A percentile compares a stretch with the other conserved stretches of the same genome.
Conservation (phyloP, 1,284 basidiomycete genomes). For the Irpex sp. region DNA sequence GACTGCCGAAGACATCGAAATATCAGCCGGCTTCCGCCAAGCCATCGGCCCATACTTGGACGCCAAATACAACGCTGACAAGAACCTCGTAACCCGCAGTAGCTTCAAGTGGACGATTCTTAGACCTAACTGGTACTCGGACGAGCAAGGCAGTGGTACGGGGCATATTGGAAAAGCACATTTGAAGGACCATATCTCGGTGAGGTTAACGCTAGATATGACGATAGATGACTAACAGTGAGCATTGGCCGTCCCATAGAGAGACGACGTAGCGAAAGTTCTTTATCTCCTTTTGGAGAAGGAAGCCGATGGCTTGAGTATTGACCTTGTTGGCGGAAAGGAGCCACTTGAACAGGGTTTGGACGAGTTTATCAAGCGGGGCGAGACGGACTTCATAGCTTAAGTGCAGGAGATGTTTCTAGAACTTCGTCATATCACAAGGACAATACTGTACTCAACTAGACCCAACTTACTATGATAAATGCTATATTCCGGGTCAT, state of each 20-base stretch:
- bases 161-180: conserved; percentile 56
- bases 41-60: conserved; percentile 50
- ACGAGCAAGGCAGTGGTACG: conserved; percentile 50
- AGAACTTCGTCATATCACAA: no score
- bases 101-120: conserved; percentile 70
- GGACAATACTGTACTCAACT: no score
- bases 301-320: conserved; percentile 54
- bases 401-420: not conserved
- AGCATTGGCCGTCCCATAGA: conserved; percentile 23
- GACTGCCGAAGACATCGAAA: conserved; percentile 44
- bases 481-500: no score
- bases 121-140: conserved; percentile 57
- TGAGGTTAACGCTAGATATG: conserved; percentile 19
- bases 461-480: no score
- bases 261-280: conserved; percentile 62
- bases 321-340: conserved; percentile 63
- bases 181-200: conserved; percentile 42
- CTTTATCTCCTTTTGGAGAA: conserved; percentile 51
- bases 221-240: not conserved
- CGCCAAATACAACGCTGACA: conserved; percentile 70
- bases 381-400: conserved; percentile 33
- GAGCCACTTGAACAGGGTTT: conserved; percentile 45
- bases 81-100: conserved; percentile 54
- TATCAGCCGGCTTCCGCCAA: conserved; percentile 41
- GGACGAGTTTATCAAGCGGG: conserved; percentile 44